A percentile compares a stretch with the other conserved stretches of the same genome.
Conservation (phyloP, 148 eudicot species). For the Gaultheria prostrata region DNA sequence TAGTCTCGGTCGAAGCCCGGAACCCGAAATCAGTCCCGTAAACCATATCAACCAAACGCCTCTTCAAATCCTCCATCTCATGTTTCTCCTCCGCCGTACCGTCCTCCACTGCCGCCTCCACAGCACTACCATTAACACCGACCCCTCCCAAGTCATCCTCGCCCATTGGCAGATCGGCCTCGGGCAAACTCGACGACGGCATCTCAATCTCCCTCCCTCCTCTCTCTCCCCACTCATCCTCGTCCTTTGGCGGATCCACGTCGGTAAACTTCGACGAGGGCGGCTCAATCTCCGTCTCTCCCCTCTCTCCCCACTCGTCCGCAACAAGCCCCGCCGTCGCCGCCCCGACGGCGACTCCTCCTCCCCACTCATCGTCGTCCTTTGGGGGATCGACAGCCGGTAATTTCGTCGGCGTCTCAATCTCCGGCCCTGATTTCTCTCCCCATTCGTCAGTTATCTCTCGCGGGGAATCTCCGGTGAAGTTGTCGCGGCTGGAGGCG, state of each 20-base stretch:
- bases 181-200: constrained; percentile 35
- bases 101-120: constrained; percentile 24
- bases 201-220: constrained; percentile 18
- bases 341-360: neutral
- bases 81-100: constrained; percentile 16
- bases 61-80: constrained; percentile 60
- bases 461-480: neutral
- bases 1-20: constrained; percentile 61
- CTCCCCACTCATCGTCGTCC: constrained; percentile 65
- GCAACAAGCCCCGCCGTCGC: constrained; percentile 9
- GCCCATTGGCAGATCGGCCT: constrained; percentile 55
- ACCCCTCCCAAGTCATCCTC: constrained; percentile 54
- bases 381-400: constrained; percentile 57
- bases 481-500: constrained; percentile 6
- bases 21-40: constrained; percentile 81
- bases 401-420: constrained; percentile 44
- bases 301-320: constrained; percentile 74
- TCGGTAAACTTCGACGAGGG: constrained; percentile 36
- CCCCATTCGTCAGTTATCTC: constrained; percentile 66
- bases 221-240: constrained; percentile 78
- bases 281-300: constrained; percentile 23
- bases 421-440: constrained; percentile 50
- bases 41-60: constrained; percentile 76
- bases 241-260: constrained; percentile 61
- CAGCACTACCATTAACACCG: constrained; percentile 17